Conservation (phyloP, 257 asterid species). For the Buddleja alternifolia region DNA sequence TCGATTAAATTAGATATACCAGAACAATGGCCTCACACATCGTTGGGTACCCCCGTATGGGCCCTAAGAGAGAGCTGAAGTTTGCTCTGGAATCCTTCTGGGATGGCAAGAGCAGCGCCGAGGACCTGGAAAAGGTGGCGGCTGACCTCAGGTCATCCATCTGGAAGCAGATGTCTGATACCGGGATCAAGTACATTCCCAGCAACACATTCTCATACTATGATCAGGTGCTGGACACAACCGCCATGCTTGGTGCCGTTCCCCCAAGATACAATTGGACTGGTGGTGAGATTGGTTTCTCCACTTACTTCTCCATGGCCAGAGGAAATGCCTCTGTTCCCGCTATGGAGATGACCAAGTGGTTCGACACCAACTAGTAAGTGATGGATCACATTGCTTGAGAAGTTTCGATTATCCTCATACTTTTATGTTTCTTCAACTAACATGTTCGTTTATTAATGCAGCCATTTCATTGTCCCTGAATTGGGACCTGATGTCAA, state of each 20-base stretch:
- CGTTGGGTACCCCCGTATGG: conserved; percentile 98
- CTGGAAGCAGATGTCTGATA: conserved; percentile 62
- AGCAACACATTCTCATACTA: conserved; percentile 95
- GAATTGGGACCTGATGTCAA: conserved; percentile 88
- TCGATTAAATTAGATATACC: conserved; percentile 29
- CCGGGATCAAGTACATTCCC: conserved; percentile 72
- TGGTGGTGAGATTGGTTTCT: conserved; percentile 85
- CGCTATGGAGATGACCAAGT: conserved; percentile 99
- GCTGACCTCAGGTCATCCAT: conserved; percentile 80
- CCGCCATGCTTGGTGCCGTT: conserved; percentile 93
- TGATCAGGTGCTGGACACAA: conserved; percentile 91
- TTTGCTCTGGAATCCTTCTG: conserved; percentile 76
- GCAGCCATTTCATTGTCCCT: conserved; percentile 93
- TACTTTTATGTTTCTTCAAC: not conserved
- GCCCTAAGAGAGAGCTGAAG: conserved; percentile 96
- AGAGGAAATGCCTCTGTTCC: conserved; percentile 99
- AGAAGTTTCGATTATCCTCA: not conserved
- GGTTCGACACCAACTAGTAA: conserved; percentile 99
- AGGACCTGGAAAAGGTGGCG: conserved; percentile 79
- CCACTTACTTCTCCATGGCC: conserved; percentile 97
- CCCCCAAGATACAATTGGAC: conserved; percentile 88
- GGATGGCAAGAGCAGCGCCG: conserved; percentile 67
- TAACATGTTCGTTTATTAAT: conserved; percentile 22
- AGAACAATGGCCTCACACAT: conserved; percentile 90
- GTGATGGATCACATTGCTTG: conserved; percentile 35